phyloP scores from a whole-genome alignment of 2,329 filamentous ascomycete genomes.

The Colletotrichum brevisporum region DNA sequence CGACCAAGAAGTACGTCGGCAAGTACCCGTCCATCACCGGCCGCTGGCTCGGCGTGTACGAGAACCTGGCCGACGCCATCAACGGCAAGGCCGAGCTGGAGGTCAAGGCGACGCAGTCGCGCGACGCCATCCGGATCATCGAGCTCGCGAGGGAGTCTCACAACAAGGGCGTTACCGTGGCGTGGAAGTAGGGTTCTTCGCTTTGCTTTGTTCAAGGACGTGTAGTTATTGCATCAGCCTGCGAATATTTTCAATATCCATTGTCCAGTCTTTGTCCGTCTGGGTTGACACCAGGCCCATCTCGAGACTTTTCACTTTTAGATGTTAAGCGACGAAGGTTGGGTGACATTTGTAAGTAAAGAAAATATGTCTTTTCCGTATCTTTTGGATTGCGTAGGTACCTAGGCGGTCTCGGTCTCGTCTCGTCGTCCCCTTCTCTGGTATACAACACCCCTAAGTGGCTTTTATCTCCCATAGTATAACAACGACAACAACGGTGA shows the following conservation, averaged over 20 bases:
- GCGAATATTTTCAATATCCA: background rate
- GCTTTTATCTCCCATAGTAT: too few species aligned
- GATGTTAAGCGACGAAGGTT: too few species aligned
- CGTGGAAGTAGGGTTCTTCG: slow-evolving; percentile 41
- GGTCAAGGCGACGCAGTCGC: slow-evolving; percentile 55
- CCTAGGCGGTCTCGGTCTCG: too few species aligned
- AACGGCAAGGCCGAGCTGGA: slow-evolving; percentile 53
- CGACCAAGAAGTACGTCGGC: slow-evolving; percentile 52
- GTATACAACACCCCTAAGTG: too few species aligned
- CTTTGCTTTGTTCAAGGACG: fast-evolving
- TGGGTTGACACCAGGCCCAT: too few species aligned
- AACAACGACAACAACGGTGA: too few species aligned
- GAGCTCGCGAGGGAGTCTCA: slow-evolving; percentile 58
- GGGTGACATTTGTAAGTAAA: too few species aligned
- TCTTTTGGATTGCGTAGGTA: too few species aligned
- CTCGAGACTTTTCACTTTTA: too few species aligned
- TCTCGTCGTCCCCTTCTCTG: too few species aligned
- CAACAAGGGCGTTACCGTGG: slow-evolving; percentile 49
- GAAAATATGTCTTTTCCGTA: too few species aligned
- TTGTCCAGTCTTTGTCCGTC: too few species aligned
- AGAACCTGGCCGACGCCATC: slow-evolving; percentile 57
- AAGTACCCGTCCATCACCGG: slow-evolving; percentile 56
- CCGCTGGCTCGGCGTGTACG: slow-evolving; percentile 56
- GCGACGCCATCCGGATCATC: slow-evolving; percentile 56
- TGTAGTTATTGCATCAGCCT: background rate